phyloP scores from a whole-genome alignment of 2,329 filamentous ascomycete species.

The Lomentospora prolificans region DNA sequence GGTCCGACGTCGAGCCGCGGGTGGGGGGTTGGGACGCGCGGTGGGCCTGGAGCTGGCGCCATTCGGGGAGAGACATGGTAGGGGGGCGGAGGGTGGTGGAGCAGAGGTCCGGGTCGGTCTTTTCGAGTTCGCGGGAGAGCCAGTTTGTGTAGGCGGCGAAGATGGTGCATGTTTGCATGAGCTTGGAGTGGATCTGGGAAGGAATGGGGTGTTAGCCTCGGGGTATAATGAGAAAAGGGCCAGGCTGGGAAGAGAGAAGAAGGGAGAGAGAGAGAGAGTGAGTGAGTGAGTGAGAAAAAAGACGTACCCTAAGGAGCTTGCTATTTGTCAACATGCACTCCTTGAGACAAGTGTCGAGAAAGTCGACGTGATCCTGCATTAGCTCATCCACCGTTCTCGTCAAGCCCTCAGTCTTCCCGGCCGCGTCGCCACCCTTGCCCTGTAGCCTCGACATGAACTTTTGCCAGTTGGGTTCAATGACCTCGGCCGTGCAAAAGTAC shows the following conservation, averaged over 20 bases:
- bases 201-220: constrained; percentile 10
- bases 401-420: constrained; percentile 18
- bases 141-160: constrained; percentile 87
- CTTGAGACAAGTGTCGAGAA: constrained; percentile 93
- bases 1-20: constrained; percentile 21
- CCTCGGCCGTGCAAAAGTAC: constrained; percentile 94
- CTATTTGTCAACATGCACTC: constrained; percentile 98
- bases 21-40: constrained; percentile 25
- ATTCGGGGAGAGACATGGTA: constrained; percentile 52
- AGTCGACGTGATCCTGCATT: constrained; percentile 99
- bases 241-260: not conserved
- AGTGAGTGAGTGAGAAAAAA: not conserved
- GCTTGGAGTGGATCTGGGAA: constrained; percentile 82
- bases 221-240: not conserved
- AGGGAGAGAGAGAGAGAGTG: not conserved
- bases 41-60: constrained; percentile 45
- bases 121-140: constrained; percentile 74
- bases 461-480: constrained; percentile 97
- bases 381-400: constrained; percentile 83
- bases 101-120: constrained; percentile 69
- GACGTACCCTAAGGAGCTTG: constrained; percentile 73
- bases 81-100: constrained; percentile 44
- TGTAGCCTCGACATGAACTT: constrained; percentile 82
- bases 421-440: constrained; percentile 36
- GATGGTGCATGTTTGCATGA: constrained; percentile 91